Evolutionary conservation across 352 stramenopile species (phyloP).

Genomic region (Phytophthora podocarpi): DNA sequence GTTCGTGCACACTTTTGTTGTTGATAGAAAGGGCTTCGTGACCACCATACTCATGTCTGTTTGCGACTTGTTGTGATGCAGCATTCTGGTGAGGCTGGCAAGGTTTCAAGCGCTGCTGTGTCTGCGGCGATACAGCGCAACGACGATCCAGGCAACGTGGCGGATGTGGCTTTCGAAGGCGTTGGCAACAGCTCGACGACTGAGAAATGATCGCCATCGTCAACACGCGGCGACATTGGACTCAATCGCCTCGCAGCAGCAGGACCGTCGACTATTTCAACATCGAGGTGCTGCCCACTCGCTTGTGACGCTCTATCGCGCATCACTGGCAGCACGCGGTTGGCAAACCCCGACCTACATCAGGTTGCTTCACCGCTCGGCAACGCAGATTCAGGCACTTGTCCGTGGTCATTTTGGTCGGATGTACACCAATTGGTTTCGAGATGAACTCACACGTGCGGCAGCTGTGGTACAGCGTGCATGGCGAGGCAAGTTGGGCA

Average conservation of each 20-base stretch:
- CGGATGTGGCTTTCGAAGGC: constrained; percentile 80
- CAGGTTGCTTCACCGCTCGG: constrained; percentile 43
- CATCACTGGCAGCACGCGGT: constrained; percentile 49
- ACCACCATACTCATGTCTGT: not conserved
- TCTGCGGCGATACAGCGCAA: constrained; percentile 44
- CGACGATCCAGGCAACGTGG: constrained; percentile 74
- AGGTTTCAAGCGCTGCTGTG: constrained; percentile 45
- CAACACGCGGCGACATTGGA: constrained; percentile 43
- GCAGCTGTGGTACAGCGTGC: constrained; percentile 51
- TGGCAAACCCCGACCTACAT: constrained; percentile 65
- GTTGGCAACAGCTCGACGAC: constrained; percentile 35
- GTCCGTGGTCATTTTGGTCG: constrained; percentile 56
- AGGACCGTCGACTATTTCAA: constrained; percentile 44
- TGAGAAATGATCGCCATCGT: constrained; percentile 43
- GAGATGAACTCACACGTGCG: constrained; percentile 38
- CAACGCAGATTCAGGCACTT: constrained; percentile 64
- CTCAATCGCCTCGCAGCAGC: constrained; percentile 22
- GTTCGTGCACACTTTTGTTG: constrained; percentile 38
- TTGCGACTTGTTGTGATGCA: constrained; percentile 22
- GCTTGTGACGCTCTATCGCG: constrained; percentile 53
- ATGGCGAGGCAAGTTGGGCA: constrained; percentile 63
- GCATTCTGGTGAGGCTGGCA: constrained; percentile 58
- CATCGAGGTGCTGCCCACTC: constrained; percentile 61
- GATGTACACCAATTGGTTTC: constrained; percentile 35
- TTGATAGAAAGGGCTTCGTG: not conserved